A percentile compares a stretch with the other conserved stretches of the same genome.
Conservation (phyloP, 2,329 filamentous ascomycete genomes). For the Penicillium sp. region DNA sequence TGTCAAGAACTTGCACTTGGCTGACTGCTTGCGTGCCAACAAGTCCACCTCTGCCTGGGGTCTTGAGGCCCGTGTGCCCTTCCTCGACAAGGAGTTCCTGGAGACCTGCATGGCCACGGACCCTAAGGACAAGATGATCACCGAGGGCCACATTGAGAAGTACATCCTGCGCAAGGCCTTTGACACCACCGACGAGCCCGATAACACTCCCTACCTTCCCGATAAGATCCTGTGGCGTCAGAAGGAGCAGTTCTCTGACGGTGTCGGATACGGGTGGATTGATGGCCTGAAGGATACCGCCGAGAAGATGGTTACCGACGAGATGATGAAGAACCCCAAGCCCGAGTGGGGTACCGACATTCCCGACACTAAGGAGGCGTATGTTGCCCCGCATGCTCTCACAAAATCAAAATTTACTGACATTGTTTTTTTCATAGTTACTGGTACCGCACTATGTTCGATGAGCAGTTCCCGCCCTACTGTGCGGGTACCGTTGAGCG, state of each 20-base stretch:
- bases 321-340: slow-evolving; percentile 98
- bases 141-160: slow-evolving; percentile 85
- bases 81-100: slow-evolving; percentile 96
- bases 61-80: slow-evolving; percentile 94
- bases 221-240: slow-evolving; percentile 96
- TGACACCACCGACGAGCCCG: slow-evolving; percentile 85
- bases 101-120: slow-evolving; percentile 92
- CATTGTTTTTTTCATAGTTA: slow-evolving; percentile 55
- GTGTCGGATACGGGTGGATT: slow-evolving; percentile 98
- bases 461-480: slow-evolving; percentile 92
- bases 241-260: slow-evolving; percentile 99
- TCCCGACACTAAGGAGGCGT: slow-evolving; percentile 95
- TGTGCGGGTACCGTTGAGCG: slow-evolving; percentile 93
- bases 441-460: slow-evolving; percentile 99
- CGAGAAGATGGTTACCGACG: slow-evolving; percentile 84
- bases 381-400: slow-evolving; percentile 39
- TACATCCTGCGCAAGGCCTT: slow-evolving; percentile 98
- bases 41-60: slow-evolving; percentile 99
- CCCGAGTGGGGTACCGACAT: slow-evolving; percentile 91
- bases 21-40: slow-evolving; percentile 97
- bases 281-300: slow-evolving; percentile 95
- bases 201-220: slow-evolving; percentile 81
- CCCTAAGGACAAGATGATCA: slow-evolving; percentile 94
- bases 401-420: not conserved
- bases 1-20: slow-evolving; percentile 92